phyloP scores from a whole-genome alignment of 306 rosid genomes.

The Cicer cuneatum region DNA sequence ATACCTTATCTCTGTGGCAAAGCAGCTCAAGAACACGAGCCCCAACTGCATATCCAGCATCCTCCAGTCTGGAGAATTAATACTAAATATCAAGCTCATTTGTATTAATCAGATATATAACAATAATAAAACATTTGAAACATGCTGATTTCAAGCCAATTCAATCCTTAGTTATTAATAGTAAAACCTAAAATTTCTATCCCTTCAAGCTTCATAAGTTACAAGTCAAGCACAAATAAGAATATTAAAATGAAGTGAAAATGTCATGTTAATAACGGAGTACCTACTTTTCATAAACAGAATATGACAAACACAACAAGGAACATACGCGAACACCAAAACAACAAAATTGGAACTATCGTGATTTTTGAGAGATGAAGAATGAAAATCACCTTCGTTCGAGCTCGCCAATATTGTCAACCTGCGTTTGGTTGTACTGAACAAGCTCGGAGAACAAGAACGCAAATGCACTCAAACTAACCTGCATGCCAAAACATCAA shows the following conservation, averaged over 20 bases:
- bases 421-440: conserved; percentile 98
- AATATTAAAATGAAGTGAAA: background rate
- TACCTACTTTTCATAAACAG: too few relatives aligned
- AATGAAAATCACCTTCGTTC: conserved; percentile 73
- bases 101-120: background rate
- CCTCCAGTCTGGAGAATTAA: conserved; percentile 74
- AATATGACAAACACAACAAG: background rate
- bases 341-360: background rate
- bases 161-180: conserved; percentile 5
- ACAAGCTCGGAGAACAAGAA: conserved; percentile 98
- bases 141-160: background rate
- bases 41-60: conserved; percentile 98
- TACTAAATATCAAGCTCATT: conserved; percentile 12
- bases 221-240: background rate
- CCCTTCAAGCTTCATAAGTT: conserved; percentile 4
- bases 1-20: conserved; percentile 97
- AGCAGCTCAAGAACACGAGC: conserved; percentile 95
- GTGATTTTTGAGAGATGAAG: background rate
- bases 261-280: background rate
- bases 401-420: conserved; percentile 91
- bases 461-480: conserved; percentile 98
- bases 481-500: conserved; percentile 55
- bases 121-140: conserved; percentile 1
- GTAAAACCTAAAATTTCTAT: background rate
- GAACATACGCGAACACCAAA: background rate